Base-by-base conservation (phyloP, 805 yeast species). In the Candida tammaniensis region DNA sequence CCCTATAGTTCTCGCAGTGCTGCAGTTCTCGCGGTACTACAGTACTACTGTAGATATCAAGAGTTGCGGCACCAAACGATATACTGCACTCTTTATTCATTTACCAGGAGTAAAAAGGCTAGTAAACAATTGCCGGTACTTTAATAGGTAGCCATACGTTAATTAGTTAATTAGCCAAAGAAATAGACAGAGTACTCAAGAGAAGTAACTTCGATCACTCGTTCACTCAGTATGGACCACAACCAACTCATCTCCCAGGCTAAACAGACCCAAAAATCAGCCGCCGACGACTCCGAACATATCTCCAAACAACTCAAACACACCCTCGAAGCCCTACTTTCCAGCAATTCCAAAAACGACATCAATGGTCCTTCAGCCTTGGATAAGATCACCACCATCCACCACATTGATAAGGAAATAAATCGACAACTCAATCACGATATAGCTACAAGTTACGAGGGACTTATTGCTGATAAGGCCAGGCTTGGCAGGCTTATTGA, bases 341-440 rank as follows among this genome's bases (percentile, higher is more conserved):
- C 42, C 15, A 38, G 48, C 21, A 61, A 64, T 33, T 61, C 68
- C 8, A 29, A 31, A 11, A 44, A 46, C 31, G 36, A 35, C 8
- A 27, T 26, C 6, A 41, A 43, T 24, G 43, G 44, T 4, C 36
- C 49, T 3, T 33, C 45, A 8, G 42, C 55, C 5, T 31, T 62
- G 5, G 67, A 59, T 29, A 66, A 65, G 42, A 62, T 65, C 23
- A 53, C 68, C 11, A 65, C 71, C 7, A 60, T 67, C 5, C 70
- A 64, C 31, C 61, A 63, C 27, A 44, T 67, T 12, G 64, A 66
- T 44, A 35, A 44, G 3, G 64, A 63, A 18, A 65, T 68, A 13
- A 61, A 62, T 32, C 42, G 48, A 17, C 73, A 67, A 43, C 36
- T 67, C 33, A 54, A 50, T 14, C 40, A 54, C 7, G 68, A 59